phyloP scores from a whole-genome alignment of 345 rosid genomes.

The Zanthoxylum bungeanum region DNA sequence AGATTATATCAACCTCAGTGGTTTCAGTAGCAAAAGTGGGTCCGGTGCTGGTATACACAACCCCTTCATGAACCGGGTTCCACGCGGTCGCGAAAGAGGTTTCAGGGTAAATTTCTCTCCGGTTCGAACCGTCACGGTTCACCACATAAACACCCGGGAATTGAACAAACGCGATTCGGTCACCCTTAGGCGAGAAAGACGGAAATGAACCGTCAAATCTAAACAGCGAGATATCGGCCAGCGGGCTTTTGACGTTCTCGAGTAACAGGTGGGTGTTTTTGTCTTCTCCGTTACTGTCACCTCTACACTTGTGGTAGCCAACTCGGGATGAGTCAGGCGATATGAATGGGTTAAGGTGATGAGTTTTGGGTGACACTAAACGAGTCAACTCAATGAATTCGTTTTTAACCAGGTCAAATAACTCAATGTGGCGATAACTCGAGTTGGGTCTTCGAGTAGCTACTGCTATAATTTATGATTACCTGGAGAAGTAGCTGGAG shows the following conservation, averaged over 20 bases:
- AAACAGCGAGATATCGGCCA: constrained; percentile 56
- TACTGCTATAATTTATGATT: constrained; percentile 69
- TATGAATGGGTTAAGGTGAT: constrained; percentile 82
- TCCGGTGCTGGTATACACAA: constrained; percentile 68
- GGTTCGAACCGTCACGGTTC: constrained; percentile 70
- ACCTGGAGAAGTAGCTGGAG: constrained; percentile 88
- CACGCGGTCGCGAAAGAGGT: constrained; percentile 73
- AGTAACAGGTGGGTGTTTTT: constrained; percentile 49
- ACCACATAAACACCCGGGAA: constrained; percentile 87
- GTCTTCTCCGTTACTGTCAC: constrained; percentile 31
- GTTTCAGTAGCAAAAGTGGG: constrained; percentile 67
- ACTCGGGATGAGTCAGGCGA: constrained; percentile 70
- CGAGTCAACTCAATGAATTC: constrained; percentile 69
- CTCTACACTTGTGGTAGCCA: constrained; percentile 87
- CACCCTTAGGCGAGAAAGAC: constrained; percentile 71
- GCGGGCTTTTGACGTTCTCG: constrained; percentile 57
- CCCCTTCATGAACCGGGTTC: constrained; percentile 66
- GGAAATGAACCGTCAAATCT: constrained; percentile 88
- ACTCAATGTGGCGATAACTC: constrained; percentile 74
- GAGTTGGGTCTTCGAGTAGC: constrained; percentile 67
- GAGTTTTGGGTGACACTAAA: constrained; percentile 57
- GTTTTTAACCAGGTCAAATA: constrained; percentile 48
- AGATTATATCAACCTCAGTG: constrained; percentile 64
- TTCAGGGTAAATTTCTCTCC: constrained; percentile 39
- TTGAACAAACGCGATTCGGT: constrained; percentile 63